Percentiles rank a stretch among this genome's conserved stretches.
Conservation (phyloP, 805 yeast species). For the Lachancea cidri region DNA sequence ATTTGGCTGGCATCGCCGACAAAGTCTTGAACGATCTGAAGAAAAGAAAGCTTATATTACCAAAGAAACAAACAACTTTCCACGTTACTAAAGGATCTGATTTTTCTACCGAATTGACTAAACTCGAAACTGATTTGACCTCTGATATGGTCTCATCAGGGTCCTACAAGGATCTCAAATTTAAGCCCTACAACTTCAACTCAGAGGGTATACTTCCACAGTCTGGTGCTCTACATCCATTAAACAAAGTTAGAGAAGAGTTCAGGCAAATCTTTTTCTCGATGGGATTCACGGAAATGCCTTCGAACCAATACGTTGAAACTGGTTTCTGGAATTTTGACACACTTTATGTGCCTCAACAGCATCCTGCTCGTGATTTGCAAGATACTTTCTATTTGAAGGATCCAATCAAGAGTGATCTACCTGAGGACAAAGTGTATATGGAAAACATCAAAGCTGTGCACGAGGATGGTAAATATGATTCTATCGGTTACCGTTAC, state of each 20-base stretch:
- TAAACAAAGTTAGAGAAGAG: conserved; percentile 94
- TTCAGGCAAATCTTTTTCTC: conserved; percentile 96
- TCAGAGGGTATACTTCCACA: conserved; percentile 86
- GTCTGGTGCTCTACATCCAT: conserved; percentile 94
- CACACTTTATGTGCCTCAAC: conserved; percentile 94
- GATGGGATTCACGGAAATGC: conserved; percentile 99
- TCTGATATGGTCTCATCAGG: conserved; percentile 85
- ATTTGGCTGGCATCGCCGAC: conserved; percentile 37
- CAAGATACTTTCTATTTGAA: conserved; percentile 98
- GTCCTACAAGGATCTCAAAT: conserved; percentile 74
- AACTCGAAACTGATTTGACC: conserved; percentile 89
- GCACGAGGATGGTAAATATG: conserved; percentile 86
- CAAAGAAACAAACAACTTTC: conserved; percentile 71
- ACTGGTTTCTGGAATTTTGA: conserved; percentile 99
- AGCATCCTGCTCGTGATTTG: conserved; percentile 98
- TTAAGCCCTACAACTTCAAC: conserved; percentile 94
- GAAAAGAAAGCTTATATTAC: conserved; percentile 80
- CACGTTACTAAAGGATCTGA: conserved; percentile 74
- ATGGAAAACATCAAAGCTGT: conserved; percentile 74
- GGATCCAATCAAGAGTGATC: conserved; percentile 78
- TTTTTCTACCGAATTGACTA: conserved; percentile 74
- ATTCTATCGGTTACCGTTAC: conserved; percentile 96
- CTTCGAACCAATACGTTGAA: conserved; percentile 96
- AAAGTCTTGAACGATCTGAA: conserved; percentile 79
- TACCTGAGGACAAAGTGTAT: conserved; percentile 77